Base-by-base conservation (phyloP, 2,329 filamentous ascomycete species). In the Chaetomium sp. region DNA sequence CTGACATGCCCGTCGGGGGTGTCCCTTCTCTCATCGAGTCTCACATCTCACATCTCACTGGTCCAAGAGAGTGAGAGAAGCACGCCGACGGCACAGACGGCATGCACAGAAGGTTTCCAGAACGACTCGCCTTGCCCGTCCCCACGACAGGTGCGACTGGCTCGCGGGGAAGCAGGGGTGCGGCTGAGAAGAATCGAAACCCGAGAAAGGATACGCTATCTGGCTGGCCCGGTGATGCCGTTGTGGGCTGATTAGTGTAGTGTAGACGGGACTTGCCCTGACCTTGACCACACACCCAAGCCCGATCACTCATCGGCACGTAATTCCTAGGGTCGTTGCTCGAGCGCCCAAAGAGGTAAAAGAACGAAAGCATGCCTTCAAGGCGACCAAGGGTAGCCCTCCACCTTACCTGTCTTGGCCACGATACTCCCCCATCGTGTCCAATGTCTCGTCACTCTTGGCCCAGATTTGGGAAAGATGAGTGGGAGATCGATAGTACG, bases 41-140 rank as follows among this genome's bases (percentile, higher is more conserved):
- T 27, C 19, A 27, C 19, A 27, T 27, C 19, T 27, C 19, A 27
- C 19, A 27, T 45, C 48, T 48, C 45, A 52, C 44, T 55, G 41
- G 49, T 56, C 56, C 42, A 49, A 32, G 43, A 47, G 43, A 34
- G 43, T 35, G 33, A 47, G 35, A 36, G 33, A 10, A 27, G 35
- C 38, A 49, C 55, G 57, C 40, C 43, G 41, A 45, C 53, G 55
- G 55, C 59, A 50, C 51, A 37, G 54, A 35, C 37, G 8, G 48
- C 7, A 49, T 45, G 59, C 58, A 49, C 55, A 53, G 59, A 63
- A 63, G 57, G 36, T 44, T 62, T 63, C 61, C 27, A 60, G 61
- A 63, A 62, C 38, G 37, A 41, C 44, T 43, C 37, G 19, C 40
- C 40, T 27, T 27, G 19, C 19, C 19, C 19, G 19, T 27, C 19